A percentile compares a stretch with the other conserved stretches of the same genome.
phyloP scores from a whole-genome alignment of 164 flowering plant genomes.

The Berberis thunbergii region DNA sequence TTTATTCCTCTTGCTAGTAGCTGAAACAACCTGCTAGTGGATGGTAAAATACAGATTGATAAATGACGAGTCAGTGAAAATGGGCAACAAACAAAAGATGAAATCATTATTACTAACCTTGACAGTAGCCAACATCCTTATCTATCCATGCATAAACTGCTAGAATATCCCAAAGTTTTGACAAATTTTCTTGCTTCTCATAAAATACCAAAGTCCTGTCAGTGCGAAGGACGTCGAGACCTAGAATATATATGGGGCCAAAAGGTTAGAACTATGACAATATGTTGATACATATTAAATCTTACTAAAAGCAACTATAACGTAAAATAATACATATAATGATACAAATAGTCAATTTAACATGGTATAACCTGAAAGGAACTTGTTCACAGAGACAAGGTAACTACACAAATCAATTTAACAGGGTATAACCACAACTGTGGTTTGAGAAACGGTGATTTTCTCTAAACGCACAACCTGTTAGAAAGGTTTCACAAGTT shows the following conservation, averaged over 20 bases:
- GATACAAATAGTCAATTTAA: too few relatives aligned
- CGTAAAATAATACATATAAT: neutral
- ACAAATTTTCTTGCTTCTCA: slow-evolving; percentile 80
- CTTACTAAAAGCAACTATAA: neutral
- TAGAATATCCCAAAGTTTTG: slow-evolving; percentile 98
- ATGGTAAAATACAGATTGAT: neutral
- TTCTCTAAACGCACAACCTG: too few relatives aligned
- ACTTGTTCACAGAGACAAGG: too few relatives aligned
- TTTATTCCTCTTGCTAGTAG: too few relatives aligned
- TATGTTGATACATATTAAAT: neutral
- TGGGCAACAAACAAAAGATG: neutral
- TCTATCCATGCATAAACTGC: slow-evolving; percentile 98
- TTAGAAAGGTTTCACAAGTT: too few relatives aligned
- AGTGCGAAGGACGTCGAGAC: slow-evolving; percentile 95
- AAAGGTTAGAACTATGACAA: neutral
- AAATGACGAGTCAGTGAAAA: too few relatives aligned
- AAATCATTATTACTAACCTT: slow-evolving; percentile 43
- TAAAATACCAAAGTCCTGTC: slow-evolving; percentile 88
- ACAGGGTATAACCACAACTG: too few relatives aligned
- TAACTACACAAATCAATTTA: too few relatives aligned
- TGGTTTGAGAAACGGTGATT: too few relatives aligned
- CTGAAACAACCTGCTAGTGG: too few relatives aligned
- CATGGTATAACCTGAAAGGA: too few relatives aligned
- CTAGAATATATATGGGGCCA: slow-evolving; percentile 25
- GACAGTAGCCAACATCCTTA: slow-evolving; percentile 90